Conservation (phyloP, 768 basidiomycete genomes). For the Podaxis sp. region DNA sequence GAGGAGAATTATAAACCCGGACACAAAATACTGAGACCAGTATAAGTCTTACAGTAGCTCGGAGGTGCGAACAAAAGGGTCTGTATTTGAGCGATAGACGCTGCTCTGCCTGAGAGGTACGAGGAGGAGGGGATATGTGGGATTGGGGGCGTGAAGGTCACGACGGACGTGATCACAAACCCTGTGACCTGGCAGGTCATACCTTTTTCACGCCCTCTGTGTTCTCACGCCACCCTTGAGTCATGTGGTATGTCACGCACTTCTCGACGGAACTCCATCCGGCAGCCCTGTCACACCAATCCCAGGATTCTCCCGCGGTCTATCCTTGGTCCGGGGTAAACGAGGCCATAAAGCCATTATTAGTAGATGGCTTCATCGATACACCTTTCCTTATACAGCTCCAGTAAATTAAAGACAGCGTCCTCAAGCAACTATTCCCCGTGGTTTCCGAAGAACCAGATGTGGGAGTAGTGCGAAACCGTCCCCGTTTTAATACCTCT, state of each 20-base stretch:
- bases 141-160: conserved; percentile 39
- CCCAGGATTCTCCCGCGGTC: not conserved
- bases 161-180: conserved; percentile 40
- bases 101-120: conserved; percentile 11
- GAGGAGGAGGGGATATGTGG: conserved; percentile 23
- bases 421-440: too few relatives aligned
- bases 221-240: conserved; percentile 30
- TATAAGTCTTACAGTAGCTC: not conserved
- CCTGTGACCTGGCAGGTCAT: conserved; percentile 36
- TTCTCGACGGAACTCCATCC: not conserved
- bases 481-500: not conserved
- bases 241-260: conserved; percentile 15
- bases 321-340: not conserved
- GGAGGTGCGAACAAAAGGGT: not conserved
- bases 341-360: not conserved
- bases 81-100: conserved; percentile 18
- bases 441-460: not conserved
- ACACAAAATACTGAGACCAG: not conserved
- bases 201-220: conserved; percentile 24
- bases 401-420: not conserved
- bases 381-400: not conserved
- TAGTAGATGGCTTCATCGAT: not conserved
- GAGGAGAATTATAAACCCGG: not conserved
- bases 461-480: not conserved
- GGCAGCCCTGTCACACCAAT: not conserved